Percentiles rank a stretch among this genome's conserved stretches.
These are phyloP conservation scores for Piper betle DNA, from an alignment of 164 flowering plant genomes.

Conservation along the genomic window DNA sequence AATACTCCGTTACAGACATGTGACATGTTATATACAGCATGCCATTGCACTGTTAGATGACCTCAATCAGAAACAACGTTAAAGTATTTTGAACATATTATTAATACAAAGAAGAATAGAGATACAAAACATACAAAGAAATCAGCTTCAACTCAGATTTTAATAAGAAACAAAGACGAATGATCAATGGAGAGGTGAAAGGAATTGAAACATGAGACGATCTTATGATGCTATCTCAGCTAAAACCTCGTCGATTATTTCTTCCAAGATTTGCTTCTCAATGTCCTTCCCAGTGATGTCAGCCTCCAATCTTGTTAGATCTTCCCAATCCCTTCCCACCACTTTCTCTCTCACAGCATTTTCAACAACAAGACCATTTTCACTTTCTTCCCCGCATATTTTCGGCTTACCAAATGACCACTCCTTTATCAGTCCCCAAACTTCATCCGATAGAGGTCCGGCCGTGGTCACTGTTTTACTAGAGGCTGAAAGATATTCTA, in stretches of 20 bases:
- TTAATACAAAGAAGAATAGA: too few relatives aligned
- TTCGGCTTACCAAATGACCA: conserved; percentile 25
- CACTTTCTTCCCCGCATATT: conserved; percentile 20
- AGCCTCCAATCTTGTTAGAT: conserved; percentile 30
- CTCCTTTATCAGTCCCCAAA: conserved; percentile 20
- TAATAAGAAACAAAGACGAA: neutral
- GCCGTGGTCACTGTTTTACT: conserved; percentile 4
- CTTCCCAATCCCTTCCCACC: conserved; percentile 52
- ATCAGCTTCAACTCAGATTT: too few relatives aligned
- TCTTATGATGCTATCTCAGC: conserved; percentile 41
- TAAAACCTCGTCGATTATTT: conserved; percentile 55
- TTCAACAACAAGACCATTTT: conserved; percentile 53
- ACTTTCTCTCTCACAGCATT: conserved; percentile 50
- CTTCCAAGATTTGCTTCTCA: conserved; percentile 52
- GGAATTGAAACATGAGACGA: neutral
- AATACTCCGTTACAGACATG: too few relatives aligned
- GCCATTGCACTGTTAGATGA: too few relatives aligned
- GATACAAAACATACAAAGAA: too few relatives aligned
- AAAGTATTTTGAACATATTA: too few relatives aligned
- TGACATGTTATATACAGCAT: too few relatives aligned
- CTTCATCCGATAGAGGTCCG: conserved; percentile 12
- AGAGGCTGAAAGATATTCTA: conserved; percentile 7
- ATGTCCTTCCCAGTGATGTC: conserved; percentile 53
- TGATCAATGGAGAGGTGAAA: neutral
- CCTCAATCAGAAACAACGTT: too few relatives aligned